phyloP scores from a whole-genome alignment of 177 flowering plant genomes.

The Telopea speciosissima region DNA sequence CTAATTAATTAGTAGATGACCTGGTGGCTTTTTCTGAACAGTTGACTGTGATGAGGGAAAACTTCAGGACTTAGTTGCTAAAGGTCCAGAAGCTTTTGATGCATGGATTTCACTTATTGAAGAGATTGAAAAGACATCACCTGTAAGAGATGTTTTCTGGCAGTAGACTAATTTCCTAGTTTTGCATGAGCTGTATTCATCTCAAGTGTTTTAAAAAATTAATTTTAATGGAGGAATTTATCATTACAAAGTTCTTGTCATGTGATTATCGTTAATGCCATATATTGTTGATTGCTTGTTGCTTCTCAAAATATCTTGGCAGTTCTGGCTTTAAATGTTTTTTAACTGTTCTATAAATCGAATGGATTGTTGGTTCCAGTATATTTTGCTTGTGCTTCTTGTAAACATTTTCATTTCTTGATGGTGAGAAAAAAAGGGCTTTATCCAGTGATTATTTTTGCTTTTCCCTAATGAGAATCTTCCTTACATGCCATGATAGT shows the following conservation, averaged over 20 bases:
- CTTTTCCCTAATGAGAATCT: too few species aligned
- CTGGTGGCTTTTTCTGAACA: slow-evolving; percentile 10
- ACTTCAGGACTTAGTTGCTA: slow-evolving; percentile 19
- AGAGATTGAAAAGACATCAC: slow-evolving; percentile 31
- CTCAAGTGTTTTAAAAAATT: not conserved
- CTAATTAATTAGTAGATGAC: not conserved
- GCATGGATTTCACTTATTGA: slow-evolving; percentile 41
- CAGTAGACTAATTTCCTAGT: not conserved
- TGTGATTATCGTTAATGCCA: too few species aligned
- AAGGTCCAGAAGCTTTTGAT: slow-evolving; percentile 28
- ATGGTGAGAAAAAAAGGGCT: too few species aligned
- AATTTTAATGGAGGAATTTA: too few species aligned
- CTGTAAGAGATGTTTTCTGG: slow-evolving; percentile 24
- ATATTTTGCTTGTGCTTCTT: too few species aligned
- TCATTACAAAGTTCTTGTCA: too few species aligned
- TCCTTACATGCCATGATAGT: too few species aligned
- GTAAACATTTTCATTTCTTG: too few species aligned
- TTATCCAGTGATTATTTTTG: too few species aligned
- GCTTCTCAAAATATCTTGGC: too few species aligned
- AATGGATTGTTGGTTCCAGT: too few species aligned
- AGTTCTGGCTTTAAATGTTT: not conserved
- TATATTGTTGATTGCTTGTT: too few species aligned
- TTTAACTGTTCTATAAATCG: not conserved
- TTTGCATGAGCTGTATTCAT: not conserved
- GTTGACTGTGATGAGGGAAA: slow-evolving; percentile 18